These are phyloP conservation scores for Monosporozyma unispora DNA, from an alignment of 805 yeast genomes.

Conservation along the genomic window DNA sequence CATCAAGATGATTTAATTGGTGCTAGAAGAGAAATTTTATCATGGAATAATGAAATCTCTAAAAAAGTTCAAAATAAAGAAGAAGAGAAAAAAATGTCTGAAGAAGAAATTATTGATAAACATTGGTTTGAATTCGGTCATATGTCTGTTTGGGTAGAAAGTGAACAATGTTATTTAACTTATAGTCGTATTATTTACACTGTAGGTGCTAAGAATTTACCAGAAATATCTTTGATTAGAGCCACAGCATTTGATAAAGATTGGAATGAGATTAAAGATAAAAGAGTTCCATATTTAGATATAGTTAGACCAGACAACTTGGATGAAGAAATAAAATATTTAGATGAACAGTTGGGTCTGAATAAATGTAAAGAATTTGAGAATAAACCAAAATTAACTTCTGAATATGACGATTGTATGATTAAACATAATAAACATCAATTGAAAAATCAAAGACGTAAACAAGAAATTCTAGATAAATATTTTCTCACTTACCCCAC, in stretches of 20 bases:
- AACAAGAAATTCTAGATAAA: constrained; percentile 4
- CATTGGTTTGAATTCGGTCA: constrained; percentile 43
- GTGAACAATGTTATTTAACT: constrained; percentile 40
- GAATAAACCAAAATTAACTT: constrained; percentile 8
- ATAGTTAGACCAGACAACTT: constrained; percentile 16
- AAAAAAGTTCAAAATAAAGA: constrained; percentile 1
- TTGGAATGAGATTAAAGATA: constrained; percentile 32
- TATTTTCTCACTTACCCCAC: constrained; percentile 9
- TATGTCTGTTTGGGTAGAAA: constrained; percentile 36
- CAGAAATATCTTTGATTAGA: constrained; percentile 32
- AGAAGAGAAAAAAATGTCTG: constrained; percentile 7
- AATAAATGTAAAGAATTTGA: constrained; percentile 19
- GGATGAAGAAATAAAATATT: constrained; percentile 21
- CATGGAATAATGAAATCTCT: constrained; percentile 1
- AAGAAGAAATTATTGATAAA: constrained; percentile 8
- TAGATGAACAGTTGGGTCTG: constrained; percentile 16
- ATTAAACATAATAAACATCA: constrained; percentile 10
- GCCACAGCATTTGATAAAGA: constrained; percentile 37
- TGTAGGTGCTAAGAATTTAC: constrained; percentile 9
- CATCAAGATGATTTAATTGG: background rate
- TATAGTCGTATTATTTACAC: constrained; percentile 36
- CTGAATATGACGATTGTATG: constrained; percentile 15
- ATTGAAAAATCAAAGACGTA: constrained; percentile 11
- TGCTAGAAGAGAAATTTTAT: constrained; percentile 5
- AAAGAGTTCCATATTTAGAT: constrained; percentile 25